Base-by-base conservation (phyloP, 1,139 yeast species). In the Hemisphaericaspora lyxosophila region DNA sequence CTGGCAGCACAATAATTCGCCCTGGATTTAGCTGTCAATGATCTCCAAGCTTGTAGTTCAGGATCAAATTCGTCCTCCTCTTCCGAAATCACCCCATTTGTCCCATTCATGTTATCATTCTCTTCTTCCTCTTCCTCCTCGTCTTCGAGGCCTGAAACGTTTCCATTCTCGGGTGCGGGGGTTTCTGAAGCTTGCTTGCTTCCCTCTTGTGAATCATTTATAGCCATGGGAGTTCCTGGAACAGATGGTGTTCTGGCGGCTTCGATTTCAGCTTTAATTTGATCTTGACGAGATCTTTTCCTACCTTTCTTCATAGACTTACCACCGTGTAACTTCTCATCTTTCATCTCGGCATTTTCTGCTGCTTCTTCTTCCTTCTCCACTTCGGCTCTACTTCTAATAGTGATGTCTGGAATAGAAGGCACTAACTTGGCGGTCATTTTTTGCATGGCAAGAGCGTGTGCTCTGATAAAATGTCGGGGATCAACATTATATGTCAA, bases 401-500 rank as follows among this genome's bases (percentile, higher is more conserved):
- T 75, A 0, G 80, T 75, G 36, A 92, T 86, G 53, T 92, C 94
- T 0, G 99, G 98, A 25, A 92, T 90, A 42, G 87, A 65, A 0
- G 96, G 96, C 7, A 81, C 75, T 39, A 92, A 68, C 39, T 81
- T 75, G 40, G 80, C 59, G 0, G 97, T 82, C 55, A 86, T 87
- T 60, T 87, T 88, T 50, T 89, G 95, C 98, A 92, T 94, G 3
- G 97, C 97, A 36, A 85, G 64, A 0, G 98, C 98, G 64, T 92
- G 97, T 0, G 82, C 87, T 41, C 99, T 71, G 29, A 92, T 62
- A 50, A 86, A 90, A 60, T 94, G 97, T 44, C 83, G 85, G 2
- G 98, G 98, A 53, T 94, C 98, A 0, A 97, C 86, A 59, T 94
- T 94, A 57, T 88, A 94, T 0, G 90, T 79, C 45, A 94, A 67